Evolutionary conservation across 192 early-diverging fungal genomes (phyloP), one percentile per base, ranked within the genome.

Genomic region (Coemansia sp.): DNA sequence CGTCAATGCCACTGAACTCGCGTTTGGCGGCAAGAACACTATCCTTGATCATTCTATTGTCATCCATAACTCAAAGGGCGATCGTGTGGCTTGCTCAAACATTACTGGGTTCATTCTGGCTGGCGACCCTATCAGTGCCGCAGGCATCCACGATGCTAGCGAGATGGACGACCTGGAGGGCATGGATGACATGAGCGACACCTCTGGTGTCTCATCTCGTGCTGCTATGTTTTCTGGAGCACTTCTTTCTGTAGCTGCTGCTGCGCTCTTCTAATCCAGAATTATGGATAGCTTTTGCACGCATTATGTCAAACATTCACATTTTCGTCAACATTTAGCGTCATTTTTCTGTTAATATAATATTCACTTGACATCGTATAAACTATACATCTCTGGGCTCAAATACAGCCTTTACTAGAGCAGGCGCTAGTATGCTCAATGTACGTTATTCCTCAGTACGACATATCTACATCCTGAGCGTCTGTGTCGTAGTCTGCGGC

Each of bases 41-140:
- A 68, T 87, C 57, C 40, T 83, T 36, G 85, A 79, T 28, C 83
- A 80, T 62, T 84, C 85, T 1, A 59, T 86, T 56, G 85, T 86
- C 26, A 82, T 86, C 44, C 85, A 86, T 66, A 73, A 67, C 48
- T 26, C 70, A 58, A 72, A 79, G 65, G 73, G 65, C 38, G 64
- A 70, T 48, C 85, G 85, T 11, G 47, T 85, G 61, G 85, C 81
- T 11, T 87, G 85, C 66, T 82, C 66, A 20, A 75, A 87, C 70
- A 81, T 87, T 31, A 60, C 70, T 48, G 76, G 66, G 24, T 79
- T 60, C 37, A 65, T 62, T 14, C 56, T 63, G 55, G 66, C 2
- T 63, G 49, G 26, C 56, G 69, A 54, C 60, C 38, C 20, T 4
- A 26, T 18, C 37, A 59, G 36, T 15, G 56, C 56, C 10, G 44